These are phyloP conservation scores for Ceratocystis smalleyi DNA, from an alignment of 2,329 filamentous ascomycete species.

Conservation along the genomic window DNA sequence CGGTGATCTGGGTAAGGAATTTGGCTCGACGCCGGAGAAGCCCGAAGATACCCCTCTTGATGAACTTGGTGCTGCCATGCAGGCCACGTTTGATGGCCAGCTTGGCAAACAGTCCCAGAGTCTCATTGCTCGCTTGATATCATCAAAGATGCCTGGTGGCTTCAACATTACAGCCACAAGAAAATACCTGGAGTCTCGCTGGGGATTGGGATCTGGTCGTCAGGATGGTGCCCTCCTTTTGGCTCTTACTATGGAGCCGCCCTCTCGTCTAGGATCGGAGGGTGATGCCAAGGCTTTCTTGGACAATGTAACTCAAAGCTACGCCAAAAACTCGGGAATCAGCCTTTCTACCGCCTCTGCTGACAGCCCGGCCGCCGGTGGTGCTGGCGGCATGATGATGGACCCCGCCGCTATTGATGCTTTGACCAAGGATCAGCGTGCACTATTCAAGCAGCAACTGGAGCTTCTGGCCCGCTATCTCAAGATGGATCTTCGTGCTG, in stretches of 20 bases:
- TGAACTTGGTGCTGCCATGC: slow-evolving; percentile 87
- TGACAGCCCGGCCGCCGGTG: slow-evolving; percentile 55
- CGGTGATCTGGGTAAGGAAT: slow-evolving; percentile 94
- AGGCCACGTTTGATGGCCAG: slow-evolving; percentile 96
- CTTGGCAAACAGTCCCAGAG: slow-evolving; percentile 93
- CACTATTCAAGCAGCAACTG: slow-evolving; percentile 94
- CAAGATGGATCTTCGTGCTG: slow-evolving; percentile 91
- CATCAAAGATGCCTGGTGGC: slow-evolving; percentile 97
- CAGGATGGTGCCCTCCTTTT: slow-evolving; percentile 84
- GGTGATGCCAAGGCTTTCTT: slow-evolving; percentile 84
- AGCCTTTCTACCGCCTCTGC: slow-evolving; percentile 63
- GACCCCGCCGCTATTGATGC: slow-evolving; percentile 94
- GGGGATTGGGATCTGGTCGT: slow-evolving; percentile 71
- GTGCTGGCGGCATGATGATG: slow-evolving; percentile 87
- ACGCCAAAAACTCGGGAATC: slow-evolving; percentile 69
- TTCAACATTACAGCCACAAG: slow-evolving; percentile 96
- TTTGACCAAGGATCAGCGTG: slow-evolving; percentile 88
- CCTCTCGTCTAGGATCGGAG: slow-evolving; percentile 76
- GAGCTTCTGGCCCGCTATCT: slow-evolving; percentile 90
- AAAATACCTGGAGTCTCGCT: slow-evolving; percentile 88
- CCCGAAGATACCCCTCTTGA: slow-evolving; percentile 94
- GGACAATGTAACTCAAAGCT: slow-evolving; percentile 78
- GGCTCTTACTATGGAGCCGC: slow-evolving; percentile 82
- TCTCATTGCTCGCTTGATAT: slow-evolving; percentile 84
- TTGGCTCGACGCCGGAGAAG: slow-evolving; percentile 94